Base-by-base conservation (phyloP, 2,329 filamentous ascomycete genomes). In the Neonectria punicea region DNA sequence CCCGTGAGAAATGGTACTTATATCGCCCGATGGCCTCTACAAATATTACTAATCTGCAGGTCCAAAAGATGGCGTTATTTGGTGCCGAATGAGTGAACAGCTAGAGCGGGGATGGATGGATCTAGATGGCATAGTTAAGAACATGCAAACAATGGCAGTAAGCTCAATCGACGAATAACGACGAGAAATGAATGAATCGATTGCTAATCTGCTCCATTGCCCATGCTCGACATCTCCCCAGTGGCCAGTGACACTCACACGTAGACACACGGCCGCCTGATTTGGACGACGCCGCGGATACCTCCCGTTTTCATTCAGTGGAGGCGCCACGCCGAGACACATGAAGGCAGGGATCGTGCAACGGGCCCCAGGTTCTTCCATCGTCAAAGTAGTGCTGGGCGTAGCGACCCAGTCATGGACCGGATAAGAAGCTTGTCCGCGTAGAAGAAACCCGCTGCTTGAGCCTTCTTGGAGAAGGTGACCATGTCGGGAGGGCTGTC, bases 381-480 rank as follows among this genome's bases (percentile, higher is more conserved):
- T 22, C 22, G 18, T n/a, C 13, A 30, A 30, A 30, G 4, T 30
- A 5, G 8, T 30, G n/a, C n/a, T n/a, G n/a, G n/a, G n/a, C n/a
- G n/a, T n/a, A n/a, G n/a, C n/a, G n/a, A n/a, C n/a, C n/a, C n/a
- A n/a, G n/a, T n/a, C n/a, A n/a, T n/a, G n/a, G n/a, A n/a, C n/a
- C n/a, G n/a, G n/a, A n/a, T n/a, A n/a, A n/a, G n/a, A n/a, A n/a
- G n/a, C n/a, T 82, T 97, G 85, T 94, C 90, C 67, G 91, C 90
- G 78, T 90, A 97, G 86, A 94, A 97, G 86, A 94, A 97, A 32
- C 94, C 93, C 5, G 93, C 11, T 97, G 46, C 88, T 89, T 10
- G 88, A 86, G 85, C 94, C 93, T 82, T 97, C 93, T 97, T 97
- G 76, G 89, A 92, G 83, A 97, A 97, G 59, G 94, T 97, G 43